Conservation (phyloP, 2,329 filamentous ascomycete genomes). For the Clonostachys rosea region DNA sequence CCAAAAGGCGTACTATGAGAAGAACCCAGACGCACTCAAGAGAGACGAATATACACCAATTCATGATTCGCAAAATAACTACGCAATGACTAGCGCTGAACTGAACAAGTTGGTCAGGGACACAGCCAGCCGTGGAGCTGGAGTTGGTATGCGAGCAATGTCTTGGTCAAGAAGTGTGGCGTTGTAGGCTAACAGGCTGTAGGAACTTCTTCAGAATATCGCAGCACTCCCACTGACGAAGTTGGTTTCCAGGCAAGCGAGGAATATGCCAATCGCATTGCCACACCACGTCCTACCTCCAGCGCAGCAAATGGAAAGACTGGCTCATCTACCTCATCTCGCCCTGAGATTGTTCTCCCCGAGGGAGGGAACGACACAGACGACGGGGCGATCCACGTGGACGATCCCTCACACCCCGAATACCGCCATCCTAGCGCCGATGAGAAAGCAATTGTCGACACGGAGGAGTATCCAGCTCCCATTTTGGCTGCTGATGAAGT, state of each 20-base stretch:
- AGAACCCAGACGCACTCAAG: conserved; percentile 76
- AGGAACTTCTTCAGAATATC: conserved; percentile 61
- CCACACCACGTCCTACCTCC: conserved; percentile 56
- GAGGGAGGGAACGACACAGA: conserved; percentile 31
- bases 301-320: conserved; percentile 13
- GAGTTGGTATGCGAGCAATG: conserved; percentile 37
- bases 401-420: conserved; percentile 45
- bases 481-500: conserved; percentile 90
- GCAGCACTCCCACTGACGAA: conserved; percentile 83
- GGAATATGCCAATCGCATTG: conserved; percentile 73
- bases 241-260: conserved; percentile 85
- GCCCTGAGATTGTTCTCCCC: neutral
- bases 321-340: neutral
- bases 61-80: conserved; percentile 59
- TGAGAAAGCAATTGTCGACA: conserved; percentile 42
- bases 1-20: conserved; percentile 87
- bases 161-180: neutral
- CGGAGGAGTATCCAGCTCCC: conserved; percentile 65
- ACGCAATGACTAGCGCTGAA: conserved; percentile 83
- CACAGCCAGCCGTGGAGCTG: conserved; percentile 51
- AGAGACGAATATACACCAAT: conserved; percentile 59
- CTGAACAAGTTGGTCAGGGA: conserved; percentile 84
- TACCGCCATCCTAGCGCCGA: conserved; percentile 26
- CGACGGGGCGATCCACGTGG: conserved; percentile 67
- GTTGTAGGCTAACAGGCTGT: neutral